A percentile compares a stretch with the other conserved stretches of the same genome.
phyloP scores from a whole-genome alignment of 2,329 filamentous ascomycete genomes.

The Xylaria sp. region DNA sequence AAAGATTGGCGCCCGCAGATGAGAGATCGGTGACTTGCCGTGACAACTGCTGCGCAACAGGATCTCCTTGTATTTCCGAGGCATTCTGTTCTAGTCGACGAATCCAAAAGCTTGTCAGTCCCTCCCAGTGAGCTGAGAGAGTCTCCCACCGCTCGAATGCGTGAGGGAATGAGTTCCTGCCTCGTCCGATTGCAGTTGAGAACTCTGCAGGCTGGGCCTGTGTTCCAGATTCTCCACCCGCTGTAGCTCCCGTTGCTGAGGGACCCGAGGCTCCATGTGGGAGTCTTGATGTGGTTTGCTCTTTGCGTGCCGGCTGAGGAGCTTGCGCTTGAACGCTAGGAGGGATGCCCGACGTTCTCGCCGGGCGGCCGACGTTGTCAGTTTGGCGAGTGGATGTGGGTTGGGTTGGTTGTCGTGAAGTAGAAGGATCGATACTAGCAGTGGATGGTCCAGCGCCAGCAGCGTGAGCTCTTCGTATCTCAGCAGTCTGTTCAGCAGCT shows the following conservation, averaged over 20 bases:
- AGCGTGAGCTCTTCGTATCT: conserved; percentile 51
- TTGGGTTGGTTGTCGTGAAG: conserved; percentile 39
- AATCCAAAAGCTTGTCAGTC: conserved; percentile 97
- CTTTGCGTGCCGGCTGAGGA: conserved; percentile 42
- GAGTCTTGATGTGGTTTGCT: conserved; percentile 37
- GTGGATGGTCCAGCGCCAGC: conserved; percentile 52
- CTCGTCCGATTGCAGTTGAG: conserved; percentile 42
- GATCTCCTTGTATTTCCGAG: conserved; percentile 82
- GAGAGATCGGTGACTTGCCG: conserved; percentile 97
- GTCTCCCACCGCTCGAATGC: conserved; percentile 98
- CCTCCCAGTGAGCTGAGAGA: conserved; percentile 97
- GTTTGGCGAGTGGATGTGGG: conserved; percentile 38
- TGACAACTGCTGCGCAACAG: conserved; percentile 86
- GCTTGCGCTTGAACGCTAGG: conserved; percentile 38
- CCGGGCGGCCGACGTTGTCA: conserved; percentile 37
- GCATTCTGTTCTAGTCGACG: conserved; percentile 90
- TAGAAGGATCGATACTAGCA: conserved; percentile 38
- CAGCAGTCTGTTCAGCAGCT: conserved; percentile 54
- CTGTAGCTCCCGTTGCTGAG: conserved; percentile 36
- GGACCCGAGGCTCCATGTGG: conserved; percentile 36
- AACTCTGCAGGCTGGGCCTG: conserved; percentile 50
- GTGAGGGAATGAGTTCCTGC: conserved; percentile 85
- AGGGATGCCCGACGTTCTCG: conserved; percentile 36
- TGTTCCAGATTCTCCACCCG: conserved; percentile 49
- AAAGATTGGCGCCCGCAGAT: conserved; percentile 94